Evolutionary conservation across 169 alveolate genomes (phyloP).

Genomic region (Plasmodium sp.): DNA sequence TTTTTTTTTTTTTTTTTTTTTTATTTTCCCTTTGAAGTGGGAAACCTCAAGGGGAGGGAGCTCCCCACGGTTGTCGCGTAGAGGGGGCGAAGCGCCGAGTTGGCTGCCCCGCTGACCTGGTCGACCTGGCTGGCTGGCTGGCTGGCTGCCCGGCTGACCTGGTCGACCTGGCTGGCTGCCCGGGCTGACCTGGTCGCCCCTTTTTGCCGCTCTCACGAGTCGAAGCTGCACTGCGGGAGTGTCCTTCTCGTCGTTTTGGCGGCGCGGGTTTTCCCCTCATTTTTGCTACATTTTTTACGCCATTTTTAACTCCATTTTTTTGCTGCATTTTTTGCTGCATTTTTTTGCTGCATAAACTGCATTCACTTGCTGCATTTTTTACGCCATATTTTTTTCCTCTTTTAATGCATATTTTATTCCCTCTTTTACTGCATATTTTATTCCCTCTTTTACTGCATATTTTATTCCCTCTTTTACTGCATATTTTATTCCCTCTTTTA

Average conservation of each 20-base stretch:
- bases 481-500: no score
- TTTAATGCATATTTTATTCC: no score
- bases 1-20: no score
- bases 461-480: no score
- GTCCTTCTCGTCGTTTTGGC: neutral
- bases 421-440: no score
- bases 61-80: neutral
- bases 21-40: neutral
- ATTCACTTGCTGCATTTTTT: no score
- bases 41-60: neutral
- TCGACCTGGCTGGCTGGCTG: neutral
- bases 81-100: neutral
- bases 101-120: neutral
- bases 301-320: neutral
- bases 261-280: neutral
- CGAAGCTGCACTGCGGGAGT: neutral
- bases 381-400: no score
- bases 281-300: neutral
- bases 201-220: neutral
- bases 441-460: no score
- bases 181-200: neutral
- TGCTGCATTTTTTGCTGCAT: neutral
- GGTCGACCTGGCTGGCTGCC: neutral
- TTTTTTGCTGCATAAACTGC: no score
- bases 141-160: neutral